Percentiles rank a stretch among this genome's conserved stretches.
phyloP scores from a whole-genome alignment of 176 grass and related monocot genomes.

The Raddia guianensis region DNA sequence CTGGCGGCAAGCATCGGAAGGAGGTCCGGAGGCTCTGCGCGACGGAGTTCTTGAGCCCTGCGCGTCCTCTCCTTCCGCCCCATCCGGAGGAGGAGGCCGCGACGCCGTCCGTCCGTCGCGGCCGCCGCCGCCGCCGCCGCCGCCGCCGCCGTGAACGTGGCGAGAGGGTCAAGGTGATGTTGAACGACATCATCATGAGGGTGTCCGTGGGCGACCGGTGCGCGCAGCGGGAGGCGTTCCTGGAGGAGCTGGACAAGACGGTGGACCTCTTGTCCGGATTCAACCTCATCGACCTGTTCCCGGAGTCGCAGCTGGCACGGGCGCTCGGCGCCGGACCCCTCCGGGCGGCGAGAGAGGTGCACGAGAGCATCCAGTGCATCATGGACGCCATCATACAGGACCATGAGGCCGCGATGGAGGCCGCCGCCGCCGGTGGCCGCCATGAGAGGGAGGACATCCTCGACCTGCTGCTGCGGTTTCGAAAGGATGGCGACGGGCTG shows the following conservation, averaged over 20 bases:
- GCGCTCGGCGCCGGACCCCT: no score
- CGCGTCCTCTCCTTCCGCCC: constrained; percentile 44
- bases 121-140: background rate
- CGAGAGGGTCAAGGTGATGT: background rate
- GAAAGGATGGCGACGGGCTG: no score
- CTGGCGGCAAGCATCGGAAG: constrained; percentile 38
- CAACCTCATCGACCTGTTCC: constrained; percentile 50
- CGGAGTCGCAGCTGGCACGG: background rate
- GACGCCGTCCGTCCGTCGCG: background rate
- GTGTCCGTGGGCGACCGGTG: constrained; percentile 26
- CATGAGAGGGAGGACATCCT: no score
- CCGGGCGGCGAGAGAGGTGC: no score
- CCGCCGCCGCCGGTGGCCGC: no score
- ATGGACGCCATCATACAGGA: no score
- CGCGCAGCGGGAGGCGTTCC: background rate
- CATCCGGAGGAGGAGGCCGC: constrained; percentile 44
- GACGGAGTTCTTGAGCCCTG: constrained; percentile 38
- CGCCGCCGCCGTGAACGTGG: background rate
- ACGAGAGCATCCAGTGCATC: no score
- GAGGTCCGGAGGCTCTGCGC: background rate
- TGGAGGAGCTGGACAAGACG: background rate
- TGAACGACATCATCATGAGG: constrained; percentile 39
- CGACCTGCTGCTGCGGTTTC: no score
- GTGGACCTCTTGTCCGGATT: constrained; percentile 35
- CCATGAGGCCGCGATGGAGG: no score